Base-by-base conservation (phyloP, 257 asterid genomes). In the Rhazya stricta region DNA sequence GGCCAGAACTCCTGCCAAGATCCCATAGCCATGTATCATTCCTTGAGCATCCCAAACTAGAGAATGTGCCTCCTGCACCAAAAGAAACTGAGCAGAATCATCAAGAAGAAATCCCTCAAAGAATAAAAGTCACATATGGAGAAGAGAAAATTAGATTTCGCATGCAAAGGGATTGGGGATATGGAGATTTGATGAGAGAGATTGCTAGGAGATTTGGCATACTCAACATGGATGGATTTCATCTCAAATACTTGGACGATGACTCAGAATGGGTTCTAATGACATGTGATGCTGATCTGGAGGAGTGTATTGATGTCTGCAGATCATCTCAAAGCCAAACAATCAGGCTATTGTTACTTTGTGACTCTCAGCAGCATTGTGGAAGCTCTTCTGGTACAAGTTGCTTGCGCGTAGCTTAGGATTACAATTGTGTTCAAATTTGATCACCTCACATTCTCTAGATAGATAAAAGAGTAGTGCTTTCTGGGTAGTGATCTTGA, bases 261-360 rank as follows among this genome's bases (percentile, higher is more conserved):
- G 98, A 94, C 67, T 81, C 88, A 13, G 98, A 94, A 71, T 94
- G 98, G 97, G 96, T 94, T 19, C 73, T 94, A 18, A 58, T 91
- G 48, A 91, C 97, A 9, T 94, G 98, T 21, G 95, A 91, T 50
- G 98, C 93, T 23, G 98, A 94, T 84, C 84, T 94, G 7, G 96
- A 84, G 77, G 97, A 94, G 80, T 91, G 98, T 74, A 74, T 94
- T 3, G 95, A 89, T 36, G 87, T 91, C 29, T 86, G 85, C 74
- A 79, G 81, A 15, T 74, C 91, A 8, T 84, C 88, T 0, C 71
- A 63, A 69, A 81, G 42, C 84, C 87, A 86, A 63, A 90, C 91
- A 15, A 89, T 91, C 43, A 91, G 79, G 91, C 90, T 94, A 21
- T 68, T 80, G 8, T 82, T 93, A 57, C 76, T 84, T 53, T 79